These are phyloP conservation scores for Fusarium paranaense DNA, from an alignment of 2,329 filamentous ascomycete species.

Conservation along the genomic window DNA sequence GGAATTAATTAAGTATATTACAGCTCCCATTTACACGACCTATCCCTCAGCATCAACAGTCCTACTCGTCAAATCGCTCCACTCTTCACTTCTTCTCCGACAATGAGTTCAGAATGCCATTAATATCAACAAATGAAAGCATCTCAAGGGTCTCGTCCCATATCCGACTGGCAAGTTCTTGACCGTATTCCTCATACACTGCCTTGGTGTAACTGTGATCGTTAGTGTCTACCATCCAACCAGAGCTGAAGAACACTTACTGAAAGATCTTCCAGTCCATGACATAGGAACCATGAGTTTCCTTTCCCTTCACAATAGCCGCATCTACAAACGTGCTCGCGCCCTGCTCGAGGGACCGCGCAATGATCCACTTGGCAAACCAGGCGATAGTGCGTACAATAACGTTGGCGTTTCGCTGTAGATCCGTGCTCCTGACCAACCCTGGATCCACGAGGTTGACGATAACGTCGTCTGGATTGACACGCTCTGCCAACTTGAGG, in stretches of 20 bases:
- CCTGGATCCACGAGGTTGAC: slow-evolving; percentile 63
- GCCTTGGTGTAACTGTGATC: slow-evolving; percentile 46
- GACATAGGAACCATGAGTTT: slow-evolving; percentile 40
- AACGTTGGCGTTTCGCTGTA: slow-evolving; percentile 49
- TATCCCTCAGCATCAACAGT: background rate
- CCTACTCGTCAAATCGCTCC: background rate
- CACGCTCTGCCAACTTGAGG: slow-evolving; percentile 50
- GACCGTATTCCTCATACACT: slow-evolving; percentile 51
- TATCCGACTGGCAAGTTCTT: slow-evolving; percentile 48
- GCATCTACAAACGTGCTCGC: slow-evolving; percentile 38
- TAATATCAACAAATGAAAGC: slow-evolving; percentile 48
- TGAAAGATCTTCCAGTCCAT: slow-evolving; percentile 41
- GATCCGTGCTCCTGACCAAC: slow-evolving; percentile 54
- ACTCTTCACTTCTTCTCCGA: background rate
- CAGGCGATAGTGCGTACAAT: slow-evolving; percentile 19
- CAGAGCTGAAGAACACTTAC: slow-evolving; percentile 23
- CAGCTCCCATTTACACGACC: background rate
- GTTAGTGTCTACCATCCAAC: slow-evolving; percentile 10
- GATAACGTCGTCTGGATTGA: slow-evolving; percentile 54
- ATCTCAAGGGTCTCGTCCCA: slow-evolving; percentile 55
- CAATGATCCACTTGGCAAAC: slow-evolving; percentile 19
- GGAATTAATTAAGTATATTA: background rate
- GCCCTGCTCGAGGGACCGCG: slow-evolving; percentile 25
- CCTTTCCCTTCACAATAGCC: slow-evolving; percentile 34
- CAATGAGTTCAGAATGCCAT: slow-evolving; percentile 28